Evolutionary conservation across 1,139 yeast species (phyloP).

Genomic region (Pichia sp.): DNA sequence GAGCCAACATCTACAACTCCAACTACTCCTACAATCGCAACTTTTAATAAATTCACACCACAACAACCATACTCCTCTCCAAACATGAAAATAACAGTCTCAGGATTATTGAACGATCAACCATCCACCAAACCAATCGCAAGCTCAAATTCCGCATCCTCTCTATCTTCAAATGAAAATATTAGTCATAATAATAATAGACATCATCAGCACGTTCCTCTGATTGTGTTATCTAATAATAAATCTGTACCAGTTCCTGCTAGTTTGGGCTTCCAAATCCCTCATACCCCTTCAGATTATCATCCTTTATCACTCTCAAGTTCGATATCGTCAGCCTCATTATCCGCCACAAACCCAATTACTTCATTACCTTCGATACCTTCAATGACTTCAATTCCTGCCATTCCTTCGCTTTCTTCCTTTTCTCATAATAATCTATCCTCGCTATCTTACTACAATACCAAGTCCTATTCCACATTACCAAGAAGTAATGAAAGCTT

Average conservation of each 20-base stretch:
- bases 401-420: neutral
- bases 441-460: neutral
- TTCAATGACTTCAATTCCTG: neutral
- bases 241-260: conserved; percentile 25
- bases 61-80: too few species aligned
- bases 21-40: neutral
- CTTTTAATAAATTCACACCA: too few species aligned
- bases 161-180: neutral
- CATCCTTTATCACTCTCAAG: neutral
- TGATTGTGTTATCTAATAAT: conserved; percentile 29
- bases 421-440: neutral
- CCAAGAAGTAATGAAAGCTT: conserved; percentile 12
- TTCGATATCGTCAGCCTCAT: neutral
- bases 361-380: neutral
- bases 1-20: neutral
- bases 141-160: neutral
- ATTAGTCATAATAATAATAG: neutral
- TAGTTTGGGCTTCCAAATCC: conserved; percentile 23
- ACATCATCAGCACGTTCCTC: conserved; percentile 14
- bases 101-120: neutral
- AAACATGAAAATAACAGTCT: neutral
- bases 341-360: too few species aligned
- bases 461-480: conserved; percentile 11
- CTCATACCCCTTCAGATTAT: conserved; percentile 5
- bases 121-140: neutral